phyloP scores from a whole-genome alignment of 1,284 basidiomycete genomes.

The Austroboletus rostrupii region DNA sequence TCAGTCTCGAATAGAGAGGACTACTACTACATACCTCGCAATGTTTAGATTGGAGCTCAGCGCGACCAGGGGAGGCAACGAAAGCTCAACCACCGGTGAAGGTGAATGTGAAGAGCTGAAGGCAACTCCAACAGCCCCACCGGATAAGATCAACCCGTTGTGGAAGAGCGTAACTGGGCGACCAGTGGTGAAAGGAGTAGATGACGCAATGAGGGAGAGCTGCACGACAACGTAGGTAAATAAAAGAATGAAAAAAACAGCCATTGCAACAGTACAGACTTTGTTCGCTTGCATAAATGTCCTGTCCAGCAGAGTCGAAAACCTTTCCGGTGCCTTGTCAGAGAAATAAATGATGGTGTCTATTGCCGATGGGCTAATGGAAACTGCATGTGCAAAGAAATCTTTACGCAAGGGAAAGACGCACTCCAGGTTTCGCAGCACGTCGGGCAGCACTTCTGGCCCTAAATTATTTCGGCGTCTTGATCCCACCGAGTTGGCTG shows the following conservation, averaged over 20 bases:
- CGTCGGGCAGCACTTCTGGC: conserved; percentile 9
- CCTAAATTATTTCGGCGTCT: neutral
- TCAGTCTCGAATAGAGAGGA: neutral
- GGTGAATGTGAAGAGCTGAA: conserved; percentile 32
- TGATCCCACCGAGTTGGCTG: conserved; percentile 4
- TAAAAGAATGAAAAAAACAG: neutral
- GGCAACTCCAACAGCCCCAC: conserved; percentile 75
- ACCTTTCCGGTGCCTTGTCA: conserved; percentile 60
- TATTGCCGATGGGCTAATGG: conserved; percentile 13
- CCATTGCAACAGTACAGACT: conserved; percentile 34
- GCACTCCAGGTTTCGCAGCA: conserved; percentile 19
- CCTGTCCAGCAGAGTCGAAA: conserved; percentile 45
- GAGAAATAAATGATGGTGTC: conserved; percentile 54
- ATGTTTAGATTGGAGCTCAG: conserved; percentile 55
- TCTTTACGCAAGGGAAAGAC: conserved; percentile 2
- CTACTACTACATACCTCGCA: conserved; percentile 44
- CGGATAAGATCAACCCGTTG: conserved; percentile 51
- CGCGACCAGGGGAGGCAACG: conserved; percentile 51
- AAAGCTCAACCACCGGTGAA: conserved; percentile 31
- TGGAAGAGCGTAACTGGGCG: conserved; percentile 74
- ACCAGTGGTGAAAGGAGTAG: conserved; percentile 85
- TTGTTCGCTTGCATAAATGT: conserved; percentile 49
- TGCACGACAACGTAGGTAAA: conserved; percentile 26
- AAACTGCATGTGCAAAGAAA: neutral
- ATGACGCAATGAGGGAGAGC: conserved; percentile 71